Evolutionary conservation across 192 early-diverging fungal species (phyloP).

Genomic region (Dissophora globulifera): DNA sequence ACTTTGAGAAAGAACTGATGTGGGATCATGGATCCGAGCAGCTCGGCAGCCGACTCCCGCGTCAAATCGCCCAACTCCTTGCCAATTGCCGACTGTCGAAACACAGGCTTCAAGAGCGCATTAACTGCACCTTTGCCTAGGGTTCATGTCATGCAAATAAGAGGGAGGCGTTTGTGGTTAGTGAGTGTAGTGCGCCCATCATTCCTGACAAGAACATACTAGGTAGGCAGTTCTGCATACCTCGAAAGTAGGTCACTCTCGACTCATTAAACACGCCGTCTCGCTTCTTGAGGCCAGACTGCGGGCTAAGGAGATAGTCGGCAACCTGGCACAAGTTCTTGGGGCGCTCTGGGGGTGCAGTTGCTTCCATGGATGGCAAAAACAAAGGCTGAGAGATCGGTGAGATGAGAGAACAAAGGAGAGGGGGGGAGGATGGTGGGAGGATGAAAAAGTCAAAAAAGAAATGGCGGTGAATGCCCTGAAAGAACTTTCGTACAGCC

Average conservation of each 20-base stretch:
- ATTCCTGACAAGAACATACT: too few species aligned
- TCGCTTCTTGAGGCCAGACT: constrained; percentile 80
- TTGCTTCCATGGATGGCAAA: constrained; percentile 46
- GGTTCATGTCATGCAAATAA: constrained; percentile 6
- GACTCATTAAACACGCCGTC: constrained; percentile 92
- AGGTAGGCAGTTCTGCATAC: too few species aligned
- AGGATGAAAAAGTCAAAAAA: too few species aligned
- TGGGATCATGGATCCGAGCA: constrained; percentile 72
- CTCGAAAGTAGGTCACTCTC: constrained; percentile 94
- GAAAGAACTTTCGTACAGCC: constrained; percentile 19
- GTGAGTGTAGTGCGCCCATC: too few species aligned
- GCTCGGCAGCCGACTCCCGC: constrained; percentile 61
- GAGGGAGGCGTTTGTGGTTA: too few species aligned
- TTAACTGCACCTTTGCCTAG: constrained; percentile 75
- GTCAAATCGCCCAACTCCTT: constrained; percentile 53
- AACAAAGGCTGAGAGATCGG: too few species aligned
- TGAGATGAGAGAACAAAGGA: background rate
- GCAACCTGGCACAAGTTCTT: constrained; percentile 75
- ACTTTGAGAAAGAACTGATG: constrained; percentile 84
- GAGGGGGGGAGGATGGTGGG: background rate
- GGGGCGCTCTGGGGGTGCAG: constrained; percentile 54
- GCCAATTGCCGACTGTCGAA: constrained; percentile 65
- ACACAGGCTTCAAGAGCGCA: constrained; percentile 65
- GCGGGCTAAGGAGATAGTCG: constrained; percentile 76
- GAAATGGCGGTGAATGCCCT: too few species aligned